Percentiles rank a stretch among this genome's conserved stretches.
These are phyloP conservation scores for Candida sakaeoensis DNA, from an alignment of 805 yeast species.

Conservation along the genomic window DNA sequence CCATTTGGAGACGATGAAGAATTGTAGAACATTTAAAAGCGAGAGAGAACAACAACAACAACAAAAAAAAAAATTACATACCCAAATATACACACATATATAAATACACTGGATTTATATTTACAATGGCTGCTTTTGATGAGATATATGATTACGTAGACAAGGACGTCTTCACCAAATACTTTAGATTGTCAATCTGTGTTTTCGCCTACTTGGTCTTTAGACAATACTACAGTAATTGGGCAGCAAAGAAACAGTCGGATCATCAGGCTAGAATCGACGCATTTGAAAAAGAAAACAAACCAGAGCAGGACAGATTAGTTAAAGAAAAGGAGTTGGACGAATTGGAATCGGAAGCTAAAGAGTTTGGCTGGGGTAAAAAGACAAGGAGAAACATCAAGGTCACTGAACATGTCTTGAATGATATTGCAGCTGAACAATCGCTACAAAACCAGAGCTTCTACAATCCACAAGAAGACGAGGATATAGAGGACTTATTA, in stretches of 20 bases:
- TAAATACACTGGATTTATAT: too few relatives aligned
- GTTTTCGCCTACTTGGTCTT: conserved; percentile 62
- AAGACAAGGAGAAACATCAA: conserved; percentile 59
- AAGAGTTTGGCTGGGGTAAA: conserved; percentile 77
- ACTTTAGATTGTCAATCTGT: conserved; percentile 45
- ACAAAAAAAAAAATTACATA: too few relatives aligned
- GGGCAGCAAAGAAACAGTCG: conserved; percentile 54
- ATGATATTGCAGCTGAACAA: conserved; percentile 38
- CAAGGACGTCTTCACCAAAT: conserved; percentile 40
- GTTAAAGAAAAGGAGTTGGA: conserved; percentile 31
- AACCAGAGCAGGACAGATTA: conserved; percentile 30
- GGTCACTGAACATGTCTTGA: conserved; percentile 51
- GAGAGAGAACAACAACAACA: neutral
- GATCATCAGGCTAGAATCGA: conserved; percentile 46
- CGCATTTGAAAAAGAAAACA: conserved; percentile 36
- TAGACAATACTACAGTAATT: conserved; percentile 54
- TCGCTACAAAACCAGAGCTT: conserved; percentile 44
- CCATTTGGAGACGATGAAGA: conserved; percentile 47
- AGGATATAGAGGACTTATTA: conserved; percentile 64
- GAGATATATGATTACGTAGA: conserved; percentile 34
- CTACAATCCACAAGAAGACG: conserved; percentile 51
- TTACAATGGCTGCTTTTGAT: conserved; percentile 9
- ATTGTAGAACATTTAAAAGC: conserved; percentile 5
- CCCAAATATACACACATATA: too few relatives aligned
- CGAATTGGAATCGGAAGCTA: conserved; percentile 35